A percentile compares a stretch with the other conserved stretches of the same genome.
phyloP scores from a whole-genome alignment of 1,284 basidiomycete genomes.

The Austroboletus niveus region DNA sequence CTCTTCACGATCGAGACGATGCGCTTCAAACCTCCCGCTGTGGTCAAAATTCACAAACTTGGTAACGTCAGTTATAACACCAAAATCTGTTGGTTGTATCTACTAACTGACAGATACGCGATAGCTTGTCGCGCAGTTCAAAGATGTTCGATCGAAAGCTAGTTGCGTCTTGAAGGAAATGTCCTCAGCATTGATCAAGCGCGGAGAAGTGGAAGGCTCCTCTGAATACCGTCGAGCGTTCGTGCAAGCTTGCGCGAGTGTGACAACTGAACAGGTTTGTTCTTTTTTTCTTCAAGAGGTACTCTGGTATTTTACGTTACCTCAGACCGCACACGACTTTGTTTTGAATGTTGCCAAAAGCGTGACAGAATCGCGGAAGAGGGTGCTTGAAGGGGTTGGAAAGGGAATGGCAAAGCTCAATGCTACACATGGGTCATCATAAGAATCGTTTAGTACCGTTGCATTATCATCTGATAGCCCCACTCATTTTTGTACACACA shows the following conservation, averaged over 20 bases:
- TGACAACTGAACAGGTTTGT: constrained; percentile 44
- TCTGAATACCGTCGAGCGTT: constrained; percentile 51
- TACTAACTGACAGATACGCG: constrained; percentile 2
- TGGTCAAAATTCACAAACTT: constrained; percentile 71
- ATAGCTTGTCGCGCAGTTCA: constrained; percentile 67
- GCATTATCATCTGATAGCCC: constrained; percentile 17
- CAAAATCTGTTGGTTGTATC: not conserved
- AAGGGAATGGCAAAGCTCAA: constrained; percentile 62
- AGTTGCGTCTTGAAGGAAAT: constrained; percentile 54
- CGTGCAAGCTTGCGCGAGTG: constrained; percentile 47
- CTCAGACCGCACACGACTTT: constrained; percentile 65
- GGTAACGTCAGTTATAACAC: constrained; percentile 47
- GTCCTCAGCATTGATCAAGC: constrained; percentile 47
- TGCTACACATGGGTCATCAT: constrained; percentile 41
- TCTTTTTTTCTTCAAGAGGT: not conserved
- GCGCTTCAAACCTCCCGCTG: constrained; percentile 65
- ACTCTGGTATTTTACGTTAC: not conserved
- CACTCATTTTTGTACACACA: constrained; percentile 29
- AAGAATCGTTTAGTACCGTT: not conserved
- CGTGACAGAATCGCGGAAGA: constrained; percentile 64
- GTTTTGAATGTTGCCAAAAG: constrained; percentile 60
- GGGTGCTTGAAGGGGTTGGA: constrained; percentile 65
- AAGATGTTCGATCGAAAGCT: constrained; percentile 55
- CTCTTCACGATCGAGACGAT: constrained; percentile 61
- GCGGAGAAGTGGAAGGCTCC: constrained; percentile 50